Base-by-base conservation (phyloP, 2,329 filamentous ascomycete species). In the Dissoconium aciculare region DNA sequence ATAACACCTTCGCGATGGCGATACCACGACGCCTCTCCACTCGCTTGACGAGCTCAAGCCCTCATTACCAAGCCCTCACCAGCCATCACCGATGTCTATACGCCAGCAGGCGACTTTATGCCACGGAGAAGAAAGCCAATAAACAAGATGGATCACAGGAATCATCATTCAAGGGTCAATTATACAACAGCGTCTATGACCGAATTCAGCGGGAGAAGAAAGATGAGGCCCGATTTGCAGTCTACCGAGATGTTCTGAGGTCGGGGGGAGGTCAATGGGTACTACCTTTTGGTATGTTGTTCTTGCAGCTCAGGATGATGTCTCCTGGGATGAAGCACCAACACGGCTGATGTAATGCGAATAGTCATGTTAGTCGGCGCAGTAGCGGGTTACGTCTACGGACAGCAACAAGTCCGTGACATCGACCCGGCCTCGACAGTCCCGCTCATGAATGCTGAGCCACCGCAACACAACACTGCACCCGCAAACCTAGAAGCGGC, bases 161-260 rank as follows among this genome's bases (percentile, higher is more conserved):
- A 17, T 46, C 51, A 15, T 62, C 66, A 1, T 76, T 76, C 55
- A 67, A 70, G 46, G 61, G 63, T 17, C 71, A 76, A 48, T 44
- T 77, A 26, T 74, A 71, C 39, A 67, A 74, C 46, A 74, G 68
- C 40, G 73, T 71, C 10, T 55, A 63, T 24, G 61, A 69, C 43
- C 62, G 72, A 26, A 48, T 76, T 37, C 58, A 67, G 47, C 61
- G 65, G 29, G 72, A 76, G 44, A 62, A 66, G 32, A 65, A 62
- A 14, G 66, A 72, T 45, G 65, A 72, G 45, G 57, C 60, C 17
- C 52, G 62, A 26, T 68, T 62, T 41, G 57, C 63, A 4, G 53
- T 56, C 33, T 37, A 48, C 12, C 40, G 52, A 25, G 49, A 49
- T 32, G 36, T 42, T 17, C 37, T 49, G 37, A 50, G 49, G 34